Percentiles rank a stretch among this genome's conserved stretches.
Conservation (phyloP, 768 basidiomycete genomes). For the Obba rivulosa region DNA sequence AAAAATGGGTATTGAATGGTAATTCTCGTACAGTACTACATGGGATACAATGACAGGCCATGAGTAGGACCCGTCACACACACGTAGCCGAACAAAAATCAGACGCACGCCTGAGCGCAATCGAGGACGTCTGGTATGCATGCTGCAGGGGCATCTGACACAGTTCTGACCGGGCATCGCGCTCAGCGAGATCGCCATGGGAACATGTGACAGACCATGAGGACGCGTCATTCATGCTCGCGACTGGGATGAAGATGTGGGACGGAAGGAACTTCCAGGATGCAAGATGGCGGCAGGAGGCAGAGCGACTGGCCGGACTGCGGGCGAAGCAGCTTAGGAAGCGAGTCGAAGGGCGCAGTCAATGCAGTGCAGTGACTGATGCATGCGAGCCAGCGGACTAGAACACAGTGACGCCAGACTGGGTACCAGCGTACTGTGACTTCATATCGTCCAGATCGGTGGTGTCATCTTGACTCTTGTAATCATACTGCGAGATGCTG, state of each 20-base stretch:
- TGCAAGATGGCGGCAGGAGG: conserved; percentile 1
- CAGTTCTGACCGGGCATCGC: too few relatives aligned
- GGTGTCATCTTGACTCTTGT: conserved; percentile 86
- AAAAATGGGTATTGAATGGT: background rate
- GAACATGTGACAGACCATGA: too few relatives aligned
- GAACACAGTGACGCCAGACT: conserved; percentile 82
- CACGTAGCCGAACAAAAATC: background rate
- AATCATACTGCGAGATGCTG: conserved; percentile 70
- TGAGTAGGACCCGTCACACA: background rate
- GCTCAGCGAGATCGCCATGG: too few relatives aligned
- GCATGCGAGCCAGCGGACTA: conserved; percentile 30
- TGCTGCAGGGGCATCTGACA: too few relatives aligned
- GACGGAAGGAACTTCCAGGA: conserved; percentile 1
- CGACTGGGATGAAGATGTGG: background rate
- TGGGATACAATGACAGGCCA: background rate
- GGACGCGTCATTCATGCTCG: too few relatives aligned
- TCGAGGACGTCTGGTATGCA: too few relatives aligned
- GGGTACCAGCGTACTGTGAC: conserved; percentile 82
- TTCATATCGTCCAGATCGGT: conserved; percentile 83
- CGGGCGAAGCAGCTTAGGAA: too few relatives aligned
- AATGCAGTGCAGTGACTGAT: background rate
- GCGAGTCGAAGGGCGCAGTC: background rate
- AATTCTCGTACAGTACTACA: conserved; percentile 2
- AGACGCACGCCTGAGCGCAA: too few relatives aligned
- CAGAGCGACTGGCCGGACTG: background rate